Evolutionary conservation across 179 eudicot species (phyloP).

Genomic region (Camellia oleifera): DNA sequence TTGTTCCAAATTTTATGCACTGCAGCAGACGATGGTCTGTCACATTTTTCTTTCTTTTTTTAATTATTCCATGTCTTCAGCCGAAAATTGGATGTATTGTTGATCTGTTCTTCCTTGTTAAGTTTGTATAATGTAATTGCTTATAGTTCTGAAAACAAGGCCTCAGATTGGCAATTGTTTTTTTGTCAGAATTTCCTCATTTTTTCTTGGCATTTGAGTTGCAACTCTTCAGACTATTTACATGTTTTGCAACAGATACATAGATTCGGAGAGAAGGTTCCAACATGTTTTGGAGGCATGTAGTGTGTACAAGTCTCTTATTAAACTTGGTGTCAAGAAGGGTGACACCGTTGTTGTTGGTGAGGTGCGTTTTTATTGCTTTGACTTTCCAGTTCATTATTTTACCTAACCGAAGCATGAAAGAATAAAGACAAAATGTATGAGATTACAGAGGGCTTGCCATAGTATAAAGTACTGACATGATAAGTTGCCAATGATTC

Average conservation of each 20-base stretch:
- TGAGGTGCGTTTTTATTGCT: constrained; percentile 47
- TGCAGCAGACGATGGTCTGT: neutral
- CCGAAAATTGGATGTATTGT: constrained; percentile 1
- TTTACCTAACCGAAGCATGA: neutral
- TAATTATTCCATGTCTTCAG: neutral
- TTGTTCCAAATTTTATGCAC: too few species aligned
- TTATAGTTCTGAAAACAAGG: neutral
- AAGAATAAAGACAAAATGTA: neutral
- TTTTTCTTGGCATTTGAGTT: neutral
- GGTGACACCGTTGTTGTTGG: constrained; percentile 84
- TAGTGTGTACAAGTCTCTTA: constrained; percentile 79
- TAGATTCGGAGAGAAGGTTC: constrained; percentile 90
- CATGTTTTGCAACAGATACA: constrained; percentile 49
- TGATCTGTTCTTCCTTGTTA: neutral
- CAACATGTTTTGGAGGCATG: constrained; percentile 95
- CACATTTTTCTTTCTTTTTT: neutral
- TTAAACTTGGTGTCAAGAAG: constrained; percentile 78
- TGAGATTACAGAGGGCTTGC: neutral
- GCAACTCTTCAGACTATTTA: constrained; percentile 8
- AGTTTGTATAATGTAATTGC: neutral
- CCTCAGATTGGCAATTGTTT: neutral
- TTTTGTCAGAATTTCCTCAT: neutral
- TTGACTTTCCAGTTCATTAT: constrained; percentile 3
- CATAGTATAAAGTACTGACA: too few species aligned
- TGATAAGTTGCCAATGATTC: too few species aligned